Evolutionary conservation across 352 stramenopile species (phyloP), one percentile per base, ranked within the genome.

Genomic region (Globisporangium yorkense): DNA sequence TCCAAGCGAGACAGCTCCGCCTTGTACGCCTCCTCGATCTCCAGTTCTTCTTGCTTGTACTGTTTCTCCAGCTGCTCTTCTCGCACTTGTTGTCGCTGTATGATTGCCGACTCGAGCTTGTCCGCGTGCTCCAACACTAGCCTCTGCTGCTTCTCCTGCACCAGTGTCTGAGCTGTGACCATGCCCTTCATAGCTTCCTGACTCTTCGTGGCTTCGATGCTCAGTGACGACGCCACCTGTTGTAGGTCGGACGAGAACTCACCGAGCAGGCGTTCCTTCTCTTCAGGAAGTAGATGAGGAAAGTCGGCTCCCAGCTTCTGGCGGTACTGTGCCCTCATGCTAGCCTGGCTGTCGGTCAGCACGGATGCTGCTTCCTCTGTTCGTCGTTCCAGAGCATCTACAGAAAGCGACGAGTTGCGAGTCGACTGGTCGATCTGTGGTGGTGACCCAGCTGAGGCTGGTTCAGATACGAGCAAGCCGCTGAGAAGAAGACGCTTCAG

Each of bases 401-500:
- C 27, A 44, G 53, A 44, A 12, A 43, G 49, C 6, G 27, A n/a
- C 45, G 15, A 33, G 18, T n/a, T 37, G 6, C 41, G n/a, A 27
- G 40, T 41, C 16, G 31, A 18, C 16, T 8, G 39, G 41, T 24
- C n/a, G 18, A 24, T 47, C 18, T n/a, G 33, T 37, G 33, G 33
- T 29, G 3, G n/a, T 27, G 7, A 3, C n/a, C 31, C n/a, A 3
- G 3, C 31, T 12, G 37, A 5, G 18, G 9, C 2, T 18, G 37
- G 37, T 1, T 10, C 37, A 18, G 37, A 43, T 16, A 20, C 9
- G n/a, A 81, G 56, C 2, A 89, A 57, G 15, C 80, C 75, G 21
- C 72, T 75, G 29, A 88, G 66, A 49, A 94, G 77, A 10, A 94
- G 54, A 4, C 76, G 59, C 57, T 92, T 92, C 0, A 94, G 59